Base-by-base conservation (phyloP, 2,329 filamentous ascomycete genomes). In the Trichoderma polysporum region DNA sequence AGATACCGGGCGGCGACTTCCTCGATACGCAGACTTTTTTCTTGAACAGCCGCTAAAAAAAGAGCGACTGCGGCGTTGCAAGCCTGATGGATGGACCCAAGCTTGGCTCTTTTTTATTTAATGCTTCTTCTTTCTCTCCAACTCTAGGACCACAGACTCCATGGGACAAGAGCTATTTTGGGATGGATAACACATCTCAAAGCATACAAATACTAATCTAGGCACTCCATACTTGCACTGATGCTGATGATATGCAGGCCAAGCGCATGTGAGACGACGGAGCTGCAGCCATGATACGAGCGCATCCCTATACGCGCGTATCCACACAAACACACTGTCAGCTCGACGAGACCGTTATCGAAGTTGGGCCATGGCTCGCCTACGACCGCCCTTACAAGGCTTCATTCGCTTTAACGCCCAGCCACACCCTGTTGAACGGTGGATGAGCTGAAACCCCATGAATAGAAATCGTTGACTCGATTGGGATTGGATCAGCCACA, bases 271-370 rank as follows among this genome's bases (percentile, higher is more conserved):
- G 61, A 56, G 37, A 47, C 50, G 61, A 64, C 37, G 61, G 35
- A 64, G 39, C 50, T 64, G 60, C 60, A 47, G 50, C 60, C 60
- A 64, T 64, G 60, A 47, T 33, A 56, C 60, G 27, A 64, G 60
- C 49, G 60, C 49, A 53, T 54, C 13, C 33, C 33, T 27, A 63
- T 22, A 53, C 35, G 49, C 33, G 19, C 57, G 41, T 29, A 60
- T 31, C 25, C 47, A 19, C 49, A 61, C 31, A 7, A 15, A 52
- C 58, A 37, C 33, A 52, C 59, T 15, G 33, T 62, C 47, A 63
- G 58, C 58, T 31, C 50, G 12, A 54, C 35, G 35, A 56, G 25
- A 13, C 33, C 33, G 27, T 37, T 19, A 17, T 31, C 9, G 27
- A 22, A 12, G 19, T 7, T 37, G 29, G 45, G 7, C 37, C 33